phyloP scores from a whole-genome alignment of 2,329 filamentous ascomycete genomes.

The Microsporum ferrugineum region DNA sequence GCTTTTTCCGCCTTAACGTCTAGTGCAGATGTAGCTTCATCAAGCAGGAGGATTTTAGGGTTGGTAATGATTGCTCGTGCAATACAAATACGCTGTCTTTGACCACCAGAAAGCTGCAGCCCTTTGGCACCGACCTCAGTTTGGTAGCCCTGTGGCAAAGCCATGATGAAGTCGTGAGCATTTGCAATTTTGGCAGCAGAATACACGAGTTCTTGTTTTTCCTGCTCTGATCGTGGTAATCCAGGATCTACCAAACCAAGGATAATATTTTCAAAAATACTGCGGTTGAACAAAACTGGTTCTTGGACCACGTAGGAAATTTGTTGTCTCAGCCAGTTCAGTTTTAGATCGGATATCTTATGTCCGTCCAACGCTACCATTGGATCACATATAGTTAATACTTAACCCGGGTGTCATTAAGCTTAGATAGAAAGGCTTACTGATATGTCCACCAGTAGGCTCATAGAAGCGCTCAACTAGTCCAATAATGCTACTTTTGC shows the following conservation, averaged over 20 bases:
- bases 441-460: conserved; percentile 33
- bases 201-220: conserved; percentile 35
- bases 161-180: conserved; percentile 57
- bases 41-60: neutral
- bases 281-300: conserved; percentile 56
- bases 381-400: conserved; percentile 45
- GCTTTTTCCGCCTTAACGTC: neutral
- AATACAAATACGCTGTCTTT: neutral
- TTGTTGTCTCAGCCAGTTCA: conserved; percentile 48
- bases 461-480: conserved; percentile 54
- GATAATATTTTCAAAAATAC: conserved; percentile 52
- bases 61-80: neutral
- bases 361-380: conserved; percentile 64
- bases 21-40: neutral
- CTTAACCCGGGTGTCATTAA: neutral
- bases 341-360: conserved; percentile 61
- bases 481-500: conserved; percentile 36
- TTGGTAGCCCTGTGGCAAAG: conserved; percentile 37
- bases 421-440: neutral
- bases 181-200: conserved; percentile 57
- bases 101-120: neutral
- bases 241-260: conserved; percentile 33
- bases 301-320: conserved; percentile 59
- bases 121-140: neutral
- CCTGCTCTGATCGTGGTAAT: conserved; percentile 6